phyloP scores from a whole-genome alignment of 129 eudicot species.

The Centella asiatica region DNA sequence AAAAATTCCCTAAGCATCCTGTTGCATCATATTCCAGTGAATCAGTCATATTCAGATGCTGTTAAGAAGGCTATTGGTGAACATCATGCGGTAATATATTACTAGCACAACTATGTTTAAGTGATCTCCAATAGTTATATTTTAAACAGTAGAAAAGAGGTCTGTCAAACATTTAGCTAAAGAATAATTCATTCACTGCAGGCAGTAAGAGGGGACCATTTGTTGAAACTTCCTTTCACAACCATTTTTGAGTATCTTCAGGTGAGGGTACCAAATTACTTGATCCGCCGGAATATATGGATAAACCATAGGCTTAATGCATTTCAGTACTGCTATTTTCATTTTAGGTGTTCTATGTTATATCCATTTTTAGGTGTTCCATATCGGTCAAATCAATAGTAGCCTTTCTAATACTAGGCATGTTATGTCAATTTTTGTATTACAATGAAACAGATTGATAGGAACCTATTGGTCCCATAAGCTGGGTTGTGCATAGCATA shows the following conservation, averaged over 20 bases:
- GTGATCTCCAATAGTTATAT: background rate
- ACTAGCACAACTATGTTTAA: background rate
- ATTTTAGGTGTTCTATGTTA: too few species aligned
- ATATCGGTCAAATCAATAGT: too few species aligned
- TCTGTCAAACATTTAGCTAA: background rate
- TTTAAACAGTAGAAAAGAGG: background rate
- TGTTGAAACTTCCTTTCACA: constrained; percentile 82
- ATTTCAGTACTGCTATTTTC: too few species aligned
- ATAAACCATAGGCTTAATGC: too few species aligned
- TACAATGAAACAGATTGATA: too few species aligned
- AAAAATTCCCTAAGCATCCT: background rate
- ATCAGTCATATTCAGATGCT: constrained; percentile 41
- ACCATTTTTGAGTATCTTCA: constrained; percentile 96
- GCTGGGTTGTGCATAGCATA: too few species aligned
- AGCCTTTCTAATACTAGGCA: too few species aligned
- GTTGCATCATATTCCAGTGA: constrained; percentile 39
- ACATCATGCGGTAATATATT: constrained; percentile 50
- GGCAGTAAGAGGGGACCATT: constrained; percentile 60
- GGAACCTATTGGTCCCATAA: too few species aligned
- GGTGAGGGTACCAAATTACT: constrained; percentile 31
- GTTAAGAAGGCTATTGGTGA: constrained; percentile 51
- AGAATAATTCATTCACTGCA: constrained; percentile 27
- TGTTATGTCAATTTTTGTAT: too few species aligned
- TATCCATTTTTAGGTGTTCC: too few species aligned
- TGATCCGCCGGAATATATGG: background rate